A percentile compares a stretch with the other conserved stretches of the same genome.
Conservation (phyloP, 805 yeast species). For the Wickerhamiella nectarea region DNA sequence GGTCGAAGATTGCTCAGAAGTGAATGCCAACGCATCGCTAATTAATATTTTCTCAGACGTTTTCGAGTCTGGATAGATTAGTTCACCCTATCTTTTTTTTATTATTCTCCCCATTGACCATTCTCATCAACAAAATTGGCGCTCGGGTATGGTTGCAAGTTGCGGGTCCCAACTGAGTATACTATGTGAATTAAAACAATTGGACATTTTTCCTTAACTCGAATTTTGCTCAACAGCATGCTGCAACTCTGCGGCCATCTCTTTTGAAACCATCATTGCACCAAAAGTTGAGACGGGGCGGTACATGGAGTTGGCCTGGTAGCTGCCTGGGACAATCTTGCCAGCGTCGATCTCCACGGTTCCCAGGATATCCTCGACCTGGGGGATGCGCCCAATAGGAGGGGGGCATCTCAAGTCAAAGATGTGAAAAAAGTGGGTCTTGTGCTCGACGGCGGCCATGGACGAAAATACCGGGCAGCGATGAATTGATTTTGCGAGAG, state of each 20-base stretch:
- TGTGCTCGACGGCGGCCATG: constrained; percentile 27
- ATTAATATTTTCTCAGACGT: constrained; percentile 5
- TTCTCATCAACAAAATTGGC: no score
- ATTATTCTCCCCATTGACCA: no score
- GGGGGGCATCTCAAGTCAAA: constrained; percentile 59
- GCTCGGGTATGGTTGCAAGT: no score
- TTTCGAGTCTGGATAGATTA: not conserved
- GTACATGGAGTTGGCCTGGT: constrained; percentile 47
- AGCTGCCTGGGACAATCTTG: constrained; percentile 39
- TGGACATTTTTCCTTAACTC: no score
- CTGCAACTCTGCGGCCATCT: constrained; percentile 27
- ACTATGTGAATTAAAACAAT: no score
- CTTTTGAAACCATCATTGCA: constrained; percentile 39
- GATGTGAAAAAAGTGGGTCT: constrained; percentile 48
- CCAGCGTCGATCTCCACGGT: constrained; percentile 51
- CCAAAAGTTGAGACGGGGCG: constrained; percentile 39
- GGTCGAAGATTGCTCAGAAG: not conserved
- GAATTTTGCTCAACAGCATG: not conserved
- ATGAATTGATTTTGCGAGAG: constrained; percentile 20
- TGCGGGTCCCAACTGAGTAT: no score
- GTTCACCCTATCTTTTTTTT: no score
- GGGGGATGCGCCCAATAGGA: constrained; percentile 50
- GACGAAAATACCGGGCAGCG: constrained; percentile 21
- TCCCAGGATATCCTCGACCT: constrained; percentile 57
- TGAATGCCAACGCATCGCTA: not conserved